Evolutionary conservation across 108 stramenopile species (phyloP).

Genomic region (Pseudonitzschia delicatissima): DNA sequence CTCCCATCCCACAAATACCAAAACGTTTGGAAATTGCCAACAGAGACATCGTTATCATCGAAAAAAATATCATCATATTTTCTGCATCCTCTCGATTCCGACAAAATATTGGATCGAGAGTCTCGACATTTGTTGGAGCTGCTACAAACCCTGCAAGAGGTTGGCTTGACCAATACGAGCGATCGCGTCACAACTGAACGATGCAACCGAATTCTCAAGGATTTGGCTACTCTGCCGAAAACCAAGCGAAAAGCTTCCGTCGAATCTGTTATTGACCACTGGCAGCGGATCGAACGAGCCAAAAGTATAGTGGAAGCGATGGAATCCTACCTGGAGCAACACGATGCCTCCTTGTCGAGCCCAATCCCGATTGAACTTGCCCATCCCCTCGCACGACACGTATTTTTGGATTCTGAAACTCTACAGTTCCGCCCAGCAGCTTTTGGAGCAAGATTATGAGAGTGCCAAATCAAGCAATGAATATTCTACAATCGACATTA

Average conservation of each 20-base stretch:
- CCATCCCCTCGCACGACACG: slow-evolving; percentile 25
- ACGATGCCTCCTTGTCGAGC: not conserved
- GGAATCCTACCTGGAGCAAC: slow-evolving; percentile 1
- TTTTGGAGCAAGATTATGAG: too few species aligned
- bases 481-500: too few species aligned
- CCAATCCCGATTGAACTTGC: slow-evolving; percentile 10
- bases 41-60: not conserved
- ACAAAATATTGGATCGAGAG: slow-evolving; percentile 12
- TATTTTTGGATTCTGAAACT: slow-evolving; percentile 22
- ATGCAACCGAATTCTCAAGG: slow-evolving; percentile 13
- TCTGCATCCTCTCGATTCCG: not conserved
- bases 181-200: slow-evolving; percentile 32
- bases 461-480: not conserved
- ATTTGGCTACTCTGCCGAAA: not conserved
- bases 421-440: not conserved
- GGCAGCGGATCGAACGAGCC: slow-evolving; percentile 32
- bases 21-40: not conserved
- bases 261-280: not conserved
- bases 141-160: slow-evolving; percentile 18
- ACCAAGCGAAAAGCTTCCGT: not conserved
- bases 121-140: slow-evolving; percentile 23
- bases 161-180: slow-evolving; percentile 19
- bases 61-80: not conserved
- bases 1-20: not conserved
- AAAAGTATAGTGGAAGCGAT: slow-evolving; percentile 22